Conservation (phyloP, 352 stramenopile genomes). For the Globisporangium spiculum region DNA sequence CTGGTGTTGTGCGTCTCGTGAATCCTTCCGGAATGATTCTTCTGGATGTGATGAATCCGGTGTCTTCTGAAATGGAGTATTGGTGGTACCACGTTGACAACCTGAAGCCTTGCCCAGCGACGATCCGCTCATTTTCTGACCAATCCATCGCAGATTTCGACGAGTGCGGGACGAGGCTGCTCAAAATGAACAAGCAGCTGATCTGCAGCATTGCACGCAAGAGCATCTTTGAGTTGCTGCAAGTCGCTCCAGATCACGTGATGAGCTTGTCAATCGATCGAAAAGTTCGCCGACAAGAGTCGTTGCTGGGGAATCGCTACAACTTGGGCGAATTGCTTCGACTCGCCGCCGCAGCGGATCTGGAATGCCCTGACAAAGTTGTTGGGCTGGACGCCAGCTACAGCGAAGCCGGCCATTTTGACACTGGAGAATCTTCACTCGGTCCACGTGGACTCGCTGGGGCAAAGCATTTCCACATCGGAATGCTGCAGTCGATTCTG, state of each 20-base stretch:
- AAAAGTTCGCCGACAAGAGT: conserved; percentile 15
- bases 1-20: conserved; percentile 44
- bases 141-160: conserved; percentile 46
- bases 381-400: conserved; percentile 28
- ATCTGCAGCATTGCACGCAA: conserved; percentile 60
- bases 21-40: conserved; percentile 56
- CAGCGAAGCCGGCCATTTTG: background rate
- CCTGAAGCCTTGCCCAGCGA: conserved; percentile 24
- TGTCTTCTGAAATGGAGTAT: conserved; percentile 42
- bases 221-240: conserved; percentile 60
- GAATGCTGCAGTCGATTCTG: conserved; percentile 42
- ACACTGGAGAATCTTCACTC: conserved; percentile 11
- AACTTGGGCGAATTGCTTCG: conserved; percentile 50
- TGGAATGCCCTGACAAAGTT: conserved; percentile 46
- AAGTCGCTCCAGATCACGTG: conserved; percentile 55
- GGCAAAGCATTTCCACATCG: conserved; percentile 23
- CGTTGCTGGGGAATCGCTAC: conserved; percentile 35
- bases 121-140: conserved; percentile 26
- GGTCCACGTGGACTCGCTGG: conserved; percentile 11
- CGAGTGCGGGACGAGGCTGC: conserved; percentile 27
- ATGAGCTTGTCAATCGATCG: conserved; percentile 45
- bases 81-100: conserved; percentile 76
- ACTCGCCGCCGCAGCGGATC: conserved; percentile 48
- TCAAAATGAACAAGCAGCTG: conserved; percentile 40
- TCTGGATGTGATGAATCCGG: conserved; percentile 59